A percentile compares a stretch with the other conserved stretches of the same genome.
Conservation (phyloP, 805 yeast species). For the Schwanniomyces occidentalis region DNA sequence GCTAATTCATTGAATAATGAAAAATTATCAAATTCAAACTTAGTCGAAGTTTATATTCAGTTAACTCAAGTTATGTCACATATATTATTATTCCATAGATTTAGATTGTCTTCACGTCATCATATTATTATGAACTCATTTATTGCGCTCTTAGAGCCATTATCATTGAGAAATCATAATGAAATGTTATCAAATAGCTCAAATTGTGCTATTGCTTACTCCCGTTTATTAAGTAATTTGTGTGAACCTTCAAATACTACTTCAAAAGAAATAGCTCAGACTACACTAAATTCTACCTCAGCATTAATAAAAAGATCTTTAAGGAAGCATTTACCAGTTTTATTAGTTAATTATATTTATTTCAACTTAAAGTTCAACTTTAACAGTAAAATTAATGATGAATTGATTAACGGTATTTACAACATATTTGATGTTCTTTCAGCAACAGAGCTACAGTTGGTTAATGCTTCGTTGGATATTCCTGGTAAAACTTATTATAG, state of each 20-base stretch:
- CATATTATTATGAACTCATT: constrained; percentile 59
- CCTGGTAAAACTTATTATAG: constrained; percentile 70
- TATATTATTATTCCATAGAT: constrained; percentile 66
- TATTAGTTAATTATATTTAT: constrained; percentile 60
- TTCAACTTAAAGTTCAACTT: constrained; percentile 53
- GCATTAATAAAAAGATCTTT: constrained; percentile 58
- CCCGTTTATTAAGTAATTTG: constrained; percentile 62
- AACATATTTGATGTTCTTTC: constrained; percentile 70
- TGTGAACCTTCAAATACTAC: constrained; percentile 65
- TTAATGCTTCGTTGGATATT: constrained; percentile 65
- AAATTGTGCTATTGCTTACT: constrained; percentile 46
- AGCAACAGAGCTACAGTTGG: constrained; percentile 58
- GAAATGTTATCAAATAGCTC: constrained; percentile 18
- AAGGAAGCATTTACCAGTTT: constrained; percentile 60
- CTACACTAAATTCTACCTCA: constrained; percentile 53
- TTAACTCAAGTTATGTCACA: constrained; percentile 56
- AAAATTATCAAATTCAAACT: constrained; percentile 4
- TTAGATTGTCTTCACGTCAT: constrained; percentile 68
- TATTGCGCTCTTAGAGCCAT: constrained; percentile 49
- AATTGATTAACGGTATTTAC: constrained; percentile 57
- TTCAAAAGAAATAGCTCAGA: constrained; percentile 25
- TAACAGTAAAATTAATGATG: constrained; percentile 45
- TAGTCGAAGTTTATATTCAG: constrained; percentile 33
- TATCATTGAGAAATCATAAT: constrained; percentile 29
- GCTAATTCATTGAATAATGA: constrained; percentile 8